phyloP scores from a whole-genome alignment of 2,329 filamentous ascomycete species.

The Cladobotryum mycophilum region DNA sequence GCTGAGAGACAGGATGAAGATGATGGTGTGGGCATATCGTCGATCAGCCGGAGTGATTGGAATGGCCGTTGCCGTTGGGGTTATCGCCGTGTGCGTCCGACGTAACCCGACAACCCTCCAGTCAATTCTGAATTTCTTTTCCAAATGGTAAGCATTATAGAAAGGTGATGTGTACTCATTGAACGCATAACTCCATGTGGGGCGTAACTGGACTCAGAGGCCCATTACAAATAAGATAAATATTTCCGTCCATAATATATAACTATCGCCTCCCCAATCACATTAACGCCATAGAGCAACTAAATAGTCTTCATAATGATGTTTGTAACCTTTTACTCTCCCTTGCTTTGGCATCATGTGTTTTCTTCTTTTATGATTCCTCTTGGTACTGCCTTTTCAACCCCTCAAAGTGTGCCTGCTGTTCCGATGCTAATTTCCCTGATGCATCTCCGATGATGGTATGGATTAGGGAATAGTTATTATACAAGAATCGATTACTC shows the following conservation, averaged over 20 bases:
- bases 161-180: neutral
- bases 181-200: neutral
- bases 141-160: constrained; percentile 2
- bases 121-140: constrained; percentile 22
- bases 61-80: constrained; percentile 59
- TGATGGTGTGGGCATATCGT: constrained; percentile 56
- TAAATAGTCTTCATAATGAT: too few species aligned
- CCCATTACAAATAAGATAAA: neutral
- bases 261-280: neutral
- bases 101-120: constrained; percentile 34
- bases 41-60: constrained; percentile 56
- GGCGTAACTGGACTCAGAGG: neutral
- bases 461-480: constrained; percentile 91
- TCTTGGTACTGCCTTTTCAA: constrained; percentile 56
- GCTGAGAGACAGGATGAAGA: constrained; percentile 23
- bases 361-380: constrained; percentile 14
- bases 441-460: constrained; percentile 80
- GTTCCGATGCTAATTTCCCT: constrained; percentile 68
- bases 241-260: neutral
- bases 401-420: constrained; percentile 67
- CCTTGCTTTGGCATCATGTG: too few species aligned
- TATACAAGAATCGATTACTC: constrained; percentile 81
- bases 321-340: too few species aligned
- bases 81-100: constrained; percentile 62
- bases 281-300: too few species aligned